phyloP scores from a whole-genome alignment of 257 asterid genomes.

The Gentiana macrophylla region DNA sequence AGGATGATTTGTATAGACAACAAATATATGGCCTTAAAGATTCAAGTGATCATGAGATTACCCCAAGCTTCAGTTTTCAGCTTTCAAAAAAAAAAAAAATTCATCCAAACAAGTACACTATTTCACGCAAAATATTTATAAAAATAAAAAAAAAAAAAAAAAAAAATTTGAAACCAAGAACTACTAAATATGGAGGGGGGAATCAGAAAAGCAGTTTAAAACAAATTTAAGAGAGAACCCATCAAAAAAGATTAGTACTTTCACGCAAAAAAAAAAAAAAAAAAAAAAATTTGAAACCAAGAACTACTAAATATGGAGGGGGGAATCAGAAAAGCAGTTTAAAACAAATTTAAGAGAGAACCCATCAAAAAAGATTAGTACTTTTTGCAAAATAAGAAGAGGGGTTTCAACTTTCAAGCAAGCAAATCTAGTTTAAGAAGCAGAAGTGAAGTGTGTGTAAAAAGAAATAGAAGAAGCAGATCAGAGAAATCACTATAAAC shows the following conservation, averaged over 20 bases:
- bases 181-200: background rate
- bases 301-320: background rate
- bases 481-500: constrained; percentile 1
- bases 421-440: background rate
- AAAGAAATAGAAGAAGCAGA: background rate
- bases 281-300: no score
- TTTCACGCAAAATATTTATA: no score
- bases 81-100: no score
- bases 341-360: background rate
- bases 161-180: background rate
- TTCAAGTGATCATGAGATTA: no score
- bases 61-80: no score
- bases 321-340: background rate
- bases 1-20: background rate
- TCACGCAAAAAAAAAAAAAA: no score
- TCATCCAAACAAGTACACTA: no score
- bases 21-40: no score
- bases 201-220: background rate
- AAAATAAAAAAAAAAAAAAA: no score
- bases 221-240: background rate
- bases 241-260: background rate
- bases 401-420: no score
- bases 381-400: background rate
- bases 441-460: background rate
- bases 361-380: background rate